Evolutionary conservation across 2,329 filamentous ascomycete genomes (phyloP), one percentile per base, ranked within the genome.

Genomic region (Blastomyces gilchristii): DNA sequence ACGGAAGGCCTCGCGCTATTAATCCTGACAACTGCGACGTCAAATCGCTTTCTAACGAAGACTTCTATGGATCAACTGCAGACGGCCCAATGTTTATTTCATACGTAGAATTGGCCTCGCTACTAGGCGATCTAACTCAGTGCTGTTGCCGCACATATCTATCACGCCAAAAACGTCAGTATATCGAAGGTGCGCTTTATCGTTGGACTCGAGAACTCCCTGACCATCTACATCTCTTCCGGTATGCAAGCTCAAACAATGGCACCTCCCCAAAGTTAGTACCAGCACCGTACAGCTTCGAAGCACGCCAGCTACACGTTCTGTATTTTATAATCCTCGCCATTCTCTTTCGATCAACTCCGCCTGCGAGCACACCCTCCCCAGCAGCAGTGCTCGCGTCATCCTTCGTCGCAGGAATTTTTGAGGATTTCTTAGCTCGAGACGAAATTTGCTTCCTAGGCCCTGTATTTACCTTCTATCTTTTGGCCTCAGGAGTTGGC

Each of bases 381-480:
- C 68, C 73, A 11, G 74, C 73, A 3, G 72, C 74, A 3, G 67
- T 78, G 4, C 69, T 79, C 6, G 75, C 77, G 18, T 77, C 77
- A 0, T 78, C 77, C 0, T 78, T 75, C 50, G 66, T 78, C 34
- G 75, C 76, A 5, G 74, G 76, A 2, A 77, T 79, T 5, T 78
- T 77, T 49, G 76, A 79, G 65, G 76, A 78, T 58, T 77, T 79
- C 58, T 71, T 79, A 22, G 75, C 75, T 37, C 70, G 76, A 12
- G 76, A 79, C 62, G 75, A 79, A 64, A 71, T 78, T n/a, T 72
- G 73, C 34, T 77, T 73, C 57, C 68, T 78, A 3, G 76, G 74
- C 0, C 75, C 77, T 0, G 75, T 78, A 14, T 79, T 78, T 66
- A 78, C 77, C 2, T 77, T 78, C 65, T 75, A 78, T 61, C 72